Conservation (phyloP, 306 rosid genomes). For the Medicago ruthenica region DNA sequence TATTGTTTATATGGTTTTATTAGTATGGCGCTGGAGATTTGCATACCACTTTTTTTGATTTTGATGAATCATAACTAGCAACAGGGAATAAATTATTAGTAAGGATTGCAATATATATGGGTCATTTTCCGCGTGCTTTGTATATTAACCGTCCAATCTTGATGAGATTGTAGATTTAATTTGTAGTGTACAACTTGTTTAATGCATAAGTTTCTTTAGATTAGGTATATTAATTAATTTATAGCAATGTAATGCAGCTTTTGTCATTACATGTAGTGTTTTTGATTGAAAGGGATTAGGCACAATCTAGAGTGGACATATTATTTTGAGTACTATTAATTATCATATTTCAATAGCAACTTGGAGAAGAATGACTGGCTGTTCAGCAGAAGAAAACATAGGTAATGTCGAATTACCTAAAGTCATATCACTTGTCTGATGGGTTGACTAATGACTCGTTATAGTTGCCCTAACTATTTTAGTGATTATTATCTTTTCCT, state of each 20-base stretch:
- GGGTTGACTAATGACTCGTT: too few relatives aligned
- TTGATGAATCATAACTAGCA: constrained; percentile 43
- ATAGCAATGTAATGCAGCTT: constrained; percentile 32
- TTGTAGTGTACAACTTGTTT: constrained; percentile 40
- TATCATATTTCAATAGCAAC: neutral
- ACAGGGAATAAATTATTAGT: constrained; percentile 40
- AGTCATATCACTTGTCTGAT: too few relatives aligned
- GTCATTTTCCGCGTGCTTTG: constrained; percentile 56
- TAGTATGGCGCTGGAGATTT: constrained; percentile 21
- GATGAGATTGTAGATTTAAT: constrained; percentile 15
- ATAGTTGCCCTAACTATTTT: too few relatives aligned
- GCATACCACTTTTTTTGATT: constrained; percentile 41
- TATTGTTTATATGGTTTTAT: neutral
- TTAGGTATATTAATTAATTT: constrained; percentile 47
- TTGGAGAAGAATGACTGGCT: neutral
- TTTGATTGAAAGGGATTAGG: constrained; percentile 19
- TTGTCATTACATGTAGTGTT: constrained; percentile 52
- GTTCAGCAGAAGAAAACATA: neutral
- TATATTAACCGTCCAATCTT: constrained; percentile 35
- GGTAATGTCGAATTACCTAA: too few relatives aligned
- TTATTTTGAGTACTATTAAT: neutral
- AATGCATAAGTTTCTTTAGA: constrained; percentile 50
- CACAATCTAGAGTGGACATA: neutral
- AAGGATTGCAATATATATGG: constrained; percentile 33
- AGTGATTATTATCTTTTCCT: too few relatives aligned